Conservation (phyloP, 306 rosid genomes). For the Senna siamea region DNA sequence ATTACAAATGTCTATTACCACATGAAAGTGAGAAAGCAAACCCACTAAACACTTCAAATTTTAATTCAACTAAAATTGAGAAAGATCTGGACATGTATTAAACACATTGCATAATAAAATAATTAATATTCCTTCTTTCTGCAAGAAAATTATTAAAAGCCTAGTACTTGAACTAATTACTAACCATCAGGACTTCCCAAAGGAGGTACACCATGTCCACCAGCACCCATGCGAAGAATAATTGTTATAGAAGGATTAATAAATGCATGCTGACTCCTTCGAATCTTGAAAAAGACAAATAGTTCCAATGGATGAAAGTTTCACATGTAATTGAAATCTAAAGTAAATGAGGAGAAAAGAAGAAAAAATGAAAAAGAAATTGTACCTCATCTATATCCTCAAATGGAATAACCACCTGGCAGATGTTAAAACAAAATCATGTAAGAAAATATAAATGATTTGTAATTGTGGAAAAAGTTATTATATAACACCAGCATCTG, state of each 20-base stretch:
- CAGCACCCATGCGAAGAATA: constrained; percentile 97
- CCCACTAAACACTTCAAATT: constrained; percentile 22
- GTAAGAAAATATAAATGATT: neutral
- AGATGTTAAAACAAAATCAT: constrained; percentile 31
- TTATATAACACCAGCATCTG: constrained; percentile 23
- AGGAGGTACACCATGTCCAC: constrained; percentile 99
- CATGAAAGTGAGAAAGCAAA: constrained; percentile 11
- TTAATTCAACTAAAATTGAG: constrained; percentile 11
- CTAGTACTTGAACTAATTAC: constrained; percentile 45
- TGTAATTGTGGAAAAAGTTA: constrained; percentile 23
- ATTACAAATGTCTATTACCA: neutral
- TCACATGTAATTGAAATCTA: constrained; percentile 30
- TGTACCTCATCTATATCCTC: constrained; percentile 90
- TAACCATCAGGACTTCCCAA: constrained; percentile 99
- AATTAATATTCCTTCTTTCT: constrained; percentile 7
- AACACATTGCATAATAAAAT: constrained; percentile 14
- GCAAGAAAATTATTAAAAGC: constrained; percentile 10
- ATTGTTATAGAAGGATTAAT: constrained; percentile 97
- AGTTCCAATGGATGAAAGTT: constrained; percentile 37
- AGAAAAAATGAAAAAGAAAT: constrained; percentile 40
- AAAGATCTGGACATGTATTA: constrained; percentile 28
- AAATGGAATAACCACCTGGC: constrained; percentile 85
- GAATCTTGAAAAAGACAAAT: constrained; percentile 59
- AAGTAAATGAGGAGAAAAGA: neutral
- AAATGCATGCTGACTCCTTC: constrained; percentile 97